These are phyloP conservation scores for sunflower (Helianthus annuus) DNA, from an alignment of 129 eudicot genomes.

Conservation along the genomic window DNA sequence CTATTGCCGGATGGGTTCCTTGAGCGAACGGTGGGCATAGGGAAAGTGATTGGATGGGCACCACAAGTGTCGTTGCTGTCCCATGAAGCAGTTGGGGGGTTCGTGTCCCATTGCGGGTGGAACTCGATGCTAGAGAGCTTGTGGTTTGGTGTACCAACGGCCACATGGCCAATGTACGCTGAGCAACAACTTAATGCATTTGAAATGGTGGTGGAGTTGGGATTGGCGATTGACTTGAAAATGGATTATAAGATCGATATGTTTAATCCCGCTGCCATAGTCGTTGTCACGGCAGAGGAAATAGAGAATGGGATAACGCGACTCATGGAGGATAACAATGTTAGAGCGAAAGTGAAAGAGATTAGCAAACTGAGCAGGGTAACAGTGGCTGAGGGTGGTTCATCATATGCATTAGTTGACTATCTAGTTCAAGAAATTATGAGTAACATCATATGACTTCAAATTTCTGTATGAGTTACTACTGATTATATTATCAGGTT, in stretches of 20 bases:
- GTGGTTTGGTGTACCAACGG: constrained; percentile 49
- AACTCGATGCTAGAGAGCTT: constrained; percentile 53
- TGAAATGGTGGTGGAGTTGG: constrained; percentile 23
- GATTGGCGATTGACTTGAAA: constrained; percentile 37
- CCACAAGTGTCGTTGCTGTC: constrained; percentile 48
- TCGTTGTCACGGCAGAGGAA: constrained; percentile 30
- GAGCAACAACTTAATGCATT: constrained; percentile 42
- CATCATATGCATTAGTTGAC: constrained; percentile 28
- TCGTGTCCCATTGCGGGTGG: constrained; percentile 60
- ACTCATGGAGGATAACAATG: constrained; percentile 21
- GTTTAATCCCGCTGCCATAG: background rate
- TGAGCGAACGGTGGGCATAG: constrained; percentile 40
- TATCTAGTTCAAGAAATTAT: background rate
- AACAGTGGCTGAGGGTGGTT: constrained; percentile 38
- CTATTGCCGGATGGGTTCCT: constrained; percentile 43
- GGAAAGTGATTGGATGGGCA: constrained; percentile 47
- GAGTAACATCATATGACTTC: background rate
- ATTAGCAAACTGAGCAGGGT: constrained; percentile 14
- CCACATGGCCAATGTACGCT: constrained; percentile 34
- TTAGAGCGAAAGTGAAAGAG: constrained; percentile 21
- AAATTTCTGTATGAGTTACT: too few species aligned
- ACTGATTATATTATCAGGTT: too few species aligned
- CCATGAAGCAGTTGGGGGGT: constrained; percentile 53
- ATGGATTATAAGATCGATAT: constrained; percentile 30
- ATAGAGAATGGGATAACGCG: constrained; percentile 27